phyloP scores from a whole-genome alignment of 2,329 filamentous ascomycete species.

The Rutstroemia sp. region DNA sequence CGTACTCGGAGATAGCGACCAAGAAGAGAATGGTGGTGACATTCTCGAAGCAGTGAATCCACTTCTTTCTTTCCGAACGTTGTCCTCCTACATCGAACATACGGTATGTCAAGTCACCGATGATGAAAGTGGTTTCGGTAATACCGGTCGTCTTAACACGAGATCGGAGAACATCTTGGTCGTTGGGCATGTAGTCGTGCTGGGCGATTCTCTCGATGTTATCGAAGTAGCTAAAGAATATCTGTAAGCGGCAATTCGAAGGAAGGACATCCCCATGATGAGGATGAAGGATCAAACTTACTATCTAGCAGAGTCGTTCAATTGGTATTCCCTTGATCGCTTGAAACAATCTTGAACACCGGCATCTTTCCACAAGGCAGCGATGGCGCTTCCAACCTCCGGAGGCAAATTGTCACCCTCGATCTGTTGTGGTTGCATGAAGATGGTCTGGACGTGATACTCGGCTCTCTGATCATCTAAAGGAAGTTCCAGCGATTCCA shows the following conservation, averaged over 20 bases:
- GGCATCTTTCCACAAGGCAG: slow-evolving; percentile 72
- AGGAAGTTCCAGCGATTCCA: slow-evolving; percentile 75
- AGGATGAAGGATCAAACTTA: slow-evolving; percentile 40
- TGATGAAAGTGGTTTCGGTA: slow-evolving; percentile 89
- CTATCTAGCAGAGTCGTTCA: slow-evolving; percentile 95
- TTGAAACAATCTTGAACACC: slow-evolving; percentile 84
- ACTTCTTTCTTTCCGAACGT: slow-evolving; percentile 69
- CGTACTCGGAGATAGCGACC: slow-evolving; percentile 93
- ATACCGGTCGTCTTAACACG: slow-evolving; percentile 91
- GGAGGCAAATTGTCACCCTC: slow-evolving; percentile 74
- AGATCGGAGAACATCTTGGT: slow-evolving; percentile 91
- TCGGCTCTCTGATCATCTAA: slow-evolving; percentile 56
- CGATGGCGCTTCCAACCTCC: slow-evolving; percentile 75
- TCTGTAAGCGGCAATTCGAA: background rate
- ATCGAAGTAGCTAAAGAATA: slow-evolving; percentile 64
- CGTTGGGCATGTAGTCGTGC: slow-evolving; percentile 76
- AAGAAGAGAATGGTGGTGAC: slow-evolving; percentile 87
- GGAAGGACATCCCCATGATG: background rate
- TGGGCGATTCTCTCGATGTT: slow-evolving; percentile 70
- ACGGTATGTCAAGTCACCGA: slow-evolving; percentile 87
- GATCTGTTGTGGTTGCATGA: slow-evolving; percentile 49
- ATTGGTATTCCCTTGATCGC: slow-evolving; percentile 79
- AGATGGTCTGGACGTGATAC: slow-evolving; percentile 31
- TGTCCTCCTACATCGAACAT: slow-evolving; percentile 80
- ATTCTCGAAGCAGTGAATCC: slow-evolving; percentile 74